A percentile compares a stretch with the other conserved stretches of the same genome.
Evolutionary conservation across 2,329 filamentous ascomycete genomes (phyloP).

Genomic region (Nigrospora oryzae): DNA sequence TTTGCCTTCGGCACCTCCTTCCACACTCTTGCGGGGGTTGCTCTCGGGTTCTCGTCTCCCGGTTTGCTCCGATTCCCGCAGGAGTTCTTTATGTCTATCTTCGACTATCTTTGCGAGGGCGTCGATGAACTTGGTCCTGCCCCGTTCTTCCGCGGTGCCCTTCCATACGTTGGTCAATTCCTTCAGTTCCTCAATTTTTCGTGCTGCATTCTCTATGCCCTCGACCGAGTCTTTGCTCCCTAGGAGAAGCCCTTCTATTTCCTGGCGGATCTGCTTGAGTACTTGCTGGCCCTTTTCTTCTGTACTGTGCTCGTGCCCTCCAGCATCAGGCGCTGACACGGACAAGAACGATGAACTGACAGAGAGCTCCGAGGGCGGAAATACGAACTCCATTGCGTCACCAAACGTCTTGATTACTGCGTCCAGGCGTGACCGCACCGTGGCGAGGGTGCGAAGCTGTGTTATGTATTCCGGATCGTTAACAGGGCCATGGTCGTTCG

Average conservation of each 20-base stretch:
- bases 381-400: constrained; percentile 89
- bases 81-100: constrained; percentile 52
- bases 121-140: constrained; percentile 73
- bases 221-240: constrained; percentile 46
- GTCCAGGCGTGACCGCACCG: constrained; percentile 78
- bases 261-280: constrained; percentile 59
- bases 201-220: constrained; percentile 66
- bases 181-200: constrained; percentile 69
- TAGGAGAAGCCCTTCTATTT: constrained; percentile 62
- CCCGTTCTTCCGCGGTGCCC: constrained; percentile 91
- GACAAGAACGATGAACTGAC: constrained; percentile 81
- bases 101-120: constrained; percentile 74
- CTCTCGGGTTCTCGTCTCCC: constrained; percentile 23
- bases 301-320: constrained; percentile 51
- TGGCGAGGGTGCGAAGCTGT: constrained; percentile 72
- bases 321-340: constrained; percentile 76
- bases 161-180: constrained; percentile 78
- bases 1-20: constrained; percentile 27
- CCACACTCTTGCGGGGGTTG: constrained; percentile 22
- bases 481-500: constrained; percentile 6
- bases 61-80: constrained; percentile 41
- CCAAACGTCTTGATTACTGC: constrained; percentile 87
- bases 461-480: constrained; percentile 56
- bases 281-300: constrained; percentile 84
- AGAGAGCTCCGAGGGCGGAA: constrained; percentile 80